phyloP scores from a whole-genome alignment of 768 basidiomycete genomes.

The Suillus fuscotomentosus region DNA sequence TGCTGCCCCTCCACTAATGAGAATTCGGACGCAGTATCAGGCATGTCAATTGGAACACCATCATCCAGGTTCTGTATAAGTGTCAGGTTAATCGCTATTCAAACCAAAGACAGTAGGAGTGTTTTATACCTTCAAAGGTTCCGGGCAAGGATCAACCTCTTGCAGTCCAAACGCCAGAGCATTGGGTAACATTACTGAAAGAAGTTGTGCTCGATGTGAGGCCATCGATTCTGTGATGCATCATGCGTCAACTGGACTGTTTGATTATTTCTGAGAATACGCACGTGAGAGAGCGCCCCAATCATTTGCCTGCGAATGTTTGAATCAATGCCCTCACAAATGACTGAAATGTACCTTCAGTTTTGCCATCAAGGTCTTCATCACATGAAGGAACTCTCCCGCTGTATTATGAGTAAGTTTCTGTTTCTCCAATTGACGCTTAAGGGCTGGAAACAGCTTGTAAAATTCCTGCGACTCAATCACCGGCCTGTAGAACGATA shows the following conservation, averaged over 20 bases:
- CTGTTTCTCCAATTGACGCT: constrained; percentile 48
- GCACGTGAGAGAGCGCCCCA: constrained; percentile 65
- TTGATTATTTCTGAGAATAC: constrained; percentile 15
- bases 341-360: constrained; percentile 43
- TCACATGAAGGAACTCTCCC: constrained; percentile 51
- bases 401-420: constrained; percentile 47
- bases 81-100: background rate
- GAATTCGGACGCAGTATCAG: constrained; percentile 38
- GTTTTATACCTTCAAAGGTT: constrained; percentile 47
- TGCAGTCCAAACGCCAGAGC: constrained; percentile 49
- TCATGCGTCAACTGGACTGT: background rate
- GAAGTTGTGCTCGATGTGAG: constrained; percentile 43
- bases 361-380: constrained; percentile 69
- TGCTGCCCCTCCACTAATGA: constrained; percentile 18
- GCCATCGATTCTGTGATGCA: constrained; percentile 43
- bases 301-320: constrained; percentile 48
- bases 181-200: constrained; percentile 41
- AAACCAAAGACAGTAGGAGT: background rate
- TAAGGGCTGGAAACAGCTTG: constrained; percentile 47
- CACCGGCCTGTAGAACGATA: constrained; percentile 40
- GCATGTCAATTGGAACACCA: constrained; percentile 35
- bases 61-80: constrained; percentile 51
- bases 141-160: constrained; percentile 43
- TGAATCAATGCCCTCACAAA: background rate
- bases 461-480: constrained; percentile 65